phyloP scores from a whole-genome alignment of 176 grass and related monocot genomes.

The Hordeum vulgare region MorexV3_pseudomolecules_assembly NC_058519.1:309007241-309007740 shows the following conservation, averaged over 20 bases:
- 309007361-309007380: no score
- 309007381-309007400: neutral
- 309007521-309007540: neutral
- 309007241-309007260: neutral
- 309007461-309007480: neutral
- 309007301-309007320: neutral
- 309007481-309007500: neutral
- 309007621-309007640: neutral
- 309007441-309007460: neutral
- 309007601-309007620: neutral
- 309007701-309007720: slow-evolving; percentile 16
- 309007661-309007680: neutral
- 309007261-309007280: neutral
- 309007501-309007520: neutral
- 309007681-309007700: neutral
- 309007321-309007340: no score
- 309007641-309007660: neutral
- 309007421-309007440: neutral
- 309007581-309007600: neutral
- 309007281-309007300: neutral
- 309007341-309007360: no score
- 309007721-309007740: slow-evolving; percentile 50
- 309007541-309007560: neutral
- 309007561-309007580: neutral
- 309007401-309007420: neutral